Percentiles rank a stretch among this genome's conserved stretches.
Evolutionary conservation across 768 basidiomycete genomes (phyloP).

Genomic region (Psilocybe cubensis): DNA sequence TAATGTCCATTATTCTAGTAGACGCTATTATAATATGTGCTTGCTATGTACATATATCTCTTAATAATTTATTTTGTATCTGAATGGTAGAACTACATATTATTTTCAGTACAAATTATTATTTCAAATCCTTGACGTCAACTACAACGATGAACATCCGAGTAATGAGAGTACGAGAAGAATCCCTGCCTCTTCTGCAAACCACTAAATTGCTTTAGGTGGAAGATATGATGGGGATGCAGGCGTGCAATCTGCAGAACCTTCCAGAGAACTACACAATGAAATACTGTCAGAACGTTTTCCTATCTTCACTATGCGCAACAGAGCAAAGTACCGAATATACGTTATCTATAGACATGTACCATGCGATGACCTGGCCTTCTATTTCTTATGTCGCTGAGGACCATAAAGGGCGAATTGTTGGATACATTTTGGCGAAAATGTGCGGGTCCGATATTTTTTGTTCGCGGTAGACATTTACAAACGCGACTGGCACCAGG

Average conservation of each 20-base stretch:
- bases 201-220: conserved; percentile 47
- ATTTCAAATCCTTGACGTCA: neutral
- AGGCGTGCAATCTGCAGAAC: conserved; percentile 94
- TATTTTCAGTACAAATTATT: no score
- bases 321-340: neutral
- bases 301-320: neutral
- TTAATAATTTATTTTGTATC: no score
- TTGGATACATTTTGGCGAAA: conserved; percentile 95
- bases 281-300: conserved; percentile 59
- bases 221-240: conserved; percentile 92
- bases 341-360: conserved; percentile 59
- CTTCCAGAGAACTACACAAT: conserved; percentile 94
- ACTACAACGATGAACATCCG: conserved; percentile 45
- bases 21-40: no score
- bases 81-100: neutral
- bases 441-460: conserved; percentile 60
- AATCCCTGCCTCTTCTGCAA: conserved; percentile 4
- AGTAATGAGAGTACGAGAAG: conserved; percentile 38
- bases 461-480: neutral
- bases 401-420: conserved; percentile 87
- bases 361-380: conserved; percentile 95
- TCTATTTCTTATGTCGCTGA: conserved; percentile 93
- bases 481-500: conserved; percentile 38
- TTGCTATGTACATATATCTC: no score
- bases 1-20: no score